phyloP scores from a whole-genome alignment of 345 rosid genomes.

The Corchorus olitorius region DNA sequence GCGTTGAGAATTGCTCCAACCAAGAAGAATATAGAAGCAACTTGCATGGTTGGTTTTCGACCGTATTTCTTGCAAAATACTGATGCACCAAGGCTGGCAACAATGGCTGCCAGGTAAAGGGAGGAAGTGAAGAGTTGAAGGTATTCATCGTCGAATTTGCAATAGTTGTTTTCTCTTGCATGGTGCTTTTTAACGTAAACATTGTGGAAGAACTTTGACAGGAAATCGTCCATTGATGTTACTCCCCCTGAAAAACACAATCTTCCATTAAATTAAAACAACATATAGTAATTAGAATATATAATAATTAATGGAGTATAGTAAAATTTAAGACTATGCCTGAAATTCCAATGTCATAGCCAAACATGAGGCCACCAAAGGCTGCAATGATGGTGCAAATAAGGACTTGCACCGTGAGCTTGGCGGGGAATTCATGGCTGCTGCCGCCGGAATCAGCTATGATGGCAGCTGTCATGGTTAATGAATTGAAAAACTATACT shows the following conservation, averaged over 20 bases:
- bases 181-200: conserved; percentile 64
- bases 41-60: conserved; percentile 51
- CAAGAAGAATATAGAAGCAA: conserved; percentile 66
- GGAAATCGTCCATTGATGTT: conserved; percentile 75
- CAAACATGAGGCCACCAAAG: conserved; percentile 64
- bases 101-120: conserved; percentile 60
- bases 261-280: not conserved
- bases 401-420: conserved; percentile 47
- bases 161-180: conserved; percentile 65
- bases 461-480: conserved; percentile 30
- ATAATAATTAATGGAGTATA: not conserved
- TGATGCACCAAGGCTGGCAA: conserved; percentile 55
- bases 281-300: not conserved
- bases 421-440: conserved; percentile 31
- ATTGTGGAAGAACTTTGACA: conserved; percentile 57
- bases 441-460: conserved; percentile 28
- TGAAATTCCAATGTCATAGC: conserved; percentile 64
- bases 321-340: conserved; percentile 23
- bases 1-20: conserved; percentile 56
- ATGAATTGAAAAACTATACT: not conserved
- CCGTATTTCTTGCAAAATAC: conserved; percentile 42
- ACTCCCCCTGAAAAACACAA: conserved; percentile 57
- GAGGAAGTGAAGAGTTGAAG: conserved; percentile 84
- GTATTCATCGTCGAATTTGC: conserved; percentile 60
- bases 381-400: conserved; percentile 53